Evolutionary conservation across 2,329 filamentous ascomycete genomes (phyloP).

Genomic region (Ophiobolus disseminans): DNA sequence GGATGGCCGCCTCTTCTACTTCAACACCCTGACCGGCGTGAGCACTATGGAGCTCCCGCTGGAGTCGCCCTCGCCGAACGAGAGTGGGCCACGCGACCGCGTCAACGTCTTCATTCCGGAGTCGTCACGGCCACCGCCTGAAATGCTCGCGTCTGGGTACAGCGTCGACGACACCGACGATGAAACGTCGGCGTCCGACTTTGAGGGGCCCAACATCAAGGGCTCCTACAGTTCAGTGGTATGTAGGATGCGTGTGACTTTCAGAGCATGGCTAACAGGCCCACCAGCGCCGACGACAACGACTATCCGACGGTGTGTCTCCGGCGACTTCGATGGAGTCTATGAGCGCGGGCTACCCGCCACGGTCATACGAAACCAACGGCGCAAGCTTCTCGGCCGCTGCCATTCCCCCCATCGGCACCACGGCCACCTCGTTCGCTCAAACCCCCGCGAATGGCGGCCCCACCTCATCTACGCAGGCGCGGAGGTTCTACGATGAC

Average conservation of each 20-base stretch:
- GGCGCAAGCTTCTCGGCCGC: constrained; percentile 56
- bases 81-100: constrained; percentile 85
- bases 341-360: constrained; percentile 72
- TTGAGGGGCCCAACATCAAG: constrained; percentile 78
- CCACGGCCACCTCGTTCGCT: constrained; percentile 62
- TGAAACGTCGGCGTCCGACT: constrained; percentile 80
- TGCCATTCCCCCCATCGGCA: constrained; percentile 57
- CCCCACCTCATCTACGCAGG: constrained; percentile 62
- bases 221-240: constrained; percentile 73
- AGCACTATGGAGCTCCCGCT: constrained; percentile 93
- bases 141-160: constrained; percentile 85
- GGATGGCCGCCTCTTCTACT: constrained; percentile 93
- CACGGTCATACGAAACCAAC: constrained; percentile 55
- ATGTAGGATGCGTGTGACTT: constrained; percentile 47
- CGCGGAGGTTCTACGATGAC: constrained; percentile 90
- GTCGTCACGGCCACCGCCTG: constrained; percentile 85
- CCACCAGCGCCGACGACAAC: constrained; percentile 56
- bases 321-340: constrained; percentile 93
- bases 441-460: constrained; percentile 55
- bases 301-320: constrained; percentile 73
- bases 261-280: constrained; percentile 22
- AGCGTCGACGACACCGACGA: constrained; percentile 90
- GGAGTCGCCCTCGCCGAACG: constrained; percentile 83
- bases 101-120: constrained; percentile 89
- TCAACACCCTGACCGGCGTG: constrained; percentile 96